Evolutionary conservation across 208 protist genomes (phyloP).

Genomic region (Acanthamoeba culbertsoni): DNA sequence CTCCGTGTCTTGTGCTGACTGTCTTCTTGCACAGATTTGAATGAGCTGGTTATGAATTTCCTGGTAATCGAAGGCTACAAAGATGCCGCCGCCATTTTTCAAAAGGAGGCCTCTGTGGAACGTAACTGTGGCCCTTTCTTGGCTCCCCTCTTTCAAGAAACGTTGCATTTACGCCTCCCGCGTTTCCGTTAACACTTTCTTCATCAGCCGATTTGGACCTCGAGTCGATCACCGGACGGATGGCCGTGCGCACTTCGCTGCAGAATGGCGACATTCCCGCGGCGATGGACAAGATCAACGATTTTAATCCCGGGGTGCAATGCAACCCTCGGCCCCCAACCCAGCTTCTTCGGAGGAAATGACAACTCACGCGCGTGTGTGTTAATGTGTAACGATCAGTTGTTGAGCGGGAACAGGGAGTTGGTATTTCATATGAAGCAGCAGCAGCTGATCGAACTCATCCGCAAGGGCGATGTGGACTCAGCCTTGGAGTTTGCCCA

Average conservation of each 20-base stretch:
- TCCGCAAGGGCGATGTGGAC: slow-evolving; percentile 75
- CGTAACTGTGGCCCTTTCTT: slow-evolving; percentile 45
- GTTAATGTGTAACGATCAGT: neutral
- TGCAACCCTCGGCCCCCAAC: no score
- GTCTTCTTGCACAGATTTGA: slow-evolving; percentile 68
- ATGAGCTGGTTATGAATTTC: slow-evolving; percentile 86
- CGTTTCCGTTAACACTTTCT: no score
- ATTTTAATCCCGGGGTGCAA: slow-evolving; percentile 82
- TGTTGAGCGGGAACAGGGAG: slow-evolving; percentile 81
- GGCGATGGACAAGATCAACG: slow-evolving; percentile 83
- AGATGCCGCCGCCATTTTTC: slow-evolving; percentile 85
- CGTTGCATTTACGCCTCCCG: no score
- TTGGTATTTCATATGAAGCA: slow-evolving; percentile 86
- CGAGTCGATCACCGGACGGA: slow-evolving; percentile 72
- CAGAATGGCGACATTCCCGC: slow-evolving; percentile 81
- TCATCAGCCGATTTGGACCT: slow-evolving; percentile 72
- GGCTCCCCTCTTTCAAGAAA: neutral
- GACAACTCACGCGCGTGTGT: neutral
- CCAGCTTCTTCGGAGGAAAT: neutral
- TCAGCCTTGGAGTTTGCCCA: slow-evolving; percentile 85
- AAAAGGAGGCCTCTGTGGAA: slow-evolving; percentile 76
- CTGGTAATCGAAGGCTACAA: slow-evolving; percentile 87
- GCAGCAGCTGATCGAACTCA: slow-evolving; percentile 87
- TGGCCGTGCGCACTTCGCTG: slow-evolving; percentile 78
- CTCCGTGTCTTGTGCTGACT: neutral